Evolutionary conservation across 768 basidiomycete species (phyloP).

Genomic region (Leccinellum rugosiceps): DNA sequence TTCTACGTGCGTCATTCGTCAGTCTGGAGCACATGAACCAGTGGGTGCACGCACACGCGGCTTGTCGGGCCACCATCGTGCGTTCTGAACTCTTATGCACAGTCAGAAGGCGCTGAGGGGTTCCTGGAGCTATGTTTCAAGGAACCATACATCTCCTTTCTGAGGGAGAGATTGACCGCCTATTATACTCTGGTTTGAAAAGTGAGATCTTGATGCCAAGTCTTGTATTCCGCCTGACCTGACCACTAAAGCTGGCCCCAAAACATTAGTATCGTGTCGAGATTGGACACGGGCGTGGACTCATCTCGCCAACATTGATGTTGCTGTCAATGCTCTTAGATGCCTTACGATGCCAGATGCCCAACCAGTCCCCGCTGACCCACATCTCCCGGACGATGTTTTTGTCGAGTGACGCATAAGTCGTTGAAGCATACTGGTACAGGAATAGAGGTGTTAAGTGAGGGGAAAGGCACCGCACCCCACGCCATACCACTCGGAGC

Average conservation of each 20-base stretch:
- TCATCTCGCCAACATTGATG: no score
- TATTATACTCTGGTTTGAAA: conserved; percentile 43
- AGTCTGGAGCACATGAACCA: conserved; percentile 24
- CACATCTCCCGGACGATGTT: no score
- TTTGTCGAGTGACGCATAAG: no score
- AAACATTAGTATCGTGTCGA: no score
- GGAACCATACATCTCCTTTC: conserved; percentile 28
- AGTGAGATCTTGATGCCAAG: conserved; percentile 31
- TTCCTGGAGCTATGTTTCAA: conserved; percentile 65
- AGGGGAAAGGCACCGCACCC: no score
- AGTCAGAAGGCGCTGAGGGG: conserved; percentile 55
- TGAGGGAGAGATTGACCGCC: conserved; percentile 35
- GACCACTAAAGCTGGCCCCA: not conserved
- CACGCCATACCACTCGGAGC: no score
- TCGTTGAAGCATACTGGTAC: no score
- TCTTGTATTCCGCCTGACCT: not conserved
- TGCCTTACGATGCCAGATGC: no score
- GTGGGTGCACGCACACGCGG: conserved; percentile 10
- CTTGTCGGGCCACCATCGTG: not conserved
- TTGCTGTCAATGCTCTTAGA: no score
- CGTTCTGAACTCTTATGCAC: not conserved
- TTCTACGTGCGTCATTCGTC: conserved; percentile 27
- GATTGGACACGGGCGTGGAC: no score
- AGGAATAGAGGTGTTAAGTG: no score
- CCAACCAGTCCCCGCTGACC: no score